Evolutionary conservation across 805 yeast genomes (phyloP), one percentile per base, ranked within the genome.

Genomic region (Candida stauntonica): DNA sequence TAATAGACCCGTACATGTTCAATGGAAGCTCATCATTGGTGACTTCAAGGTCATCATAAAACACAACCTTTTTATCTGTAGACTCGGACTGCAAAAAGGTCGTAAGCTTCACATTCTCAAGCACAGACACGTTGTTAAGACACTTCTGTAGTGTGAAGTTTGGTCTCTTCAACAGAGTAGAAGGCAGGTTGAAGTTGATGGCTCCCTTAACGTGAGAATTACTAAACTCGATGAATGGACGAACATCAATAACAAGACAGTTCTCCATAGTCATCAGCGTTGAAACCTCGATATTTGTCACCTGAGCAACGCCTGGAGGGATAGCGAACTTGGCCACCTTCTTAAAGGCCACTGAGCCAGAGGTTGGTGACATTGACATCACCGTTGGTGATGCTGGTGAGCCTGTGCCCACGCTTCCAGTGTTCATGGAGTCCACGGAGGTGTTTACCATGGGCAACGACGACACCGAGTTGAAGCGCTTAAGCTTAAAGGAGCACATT

Each of bases 141-240:
- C 86, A 78, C 52, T 78, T 70, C 33, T 63, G 64, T 39, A 89
- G 64, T 3, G 79, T 77, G 52, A 85, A 89, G 37, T 80, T 81
- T 23, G 78, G 66, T 47, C 98, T 72, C 56, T 80, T 84, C 46
- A 89, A 64, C 29, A 89, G 66, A 0, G 97, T 89, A n/a, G 95
- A 82, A 2, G 98, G 97, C 12, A 89, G 63, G 58, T 95, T 86
- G 26, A 91, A 72, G 56, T 86, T 86, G 31, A 86, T 66, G 1
- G 97, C 74, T 29, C 72, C 66, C 4, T 50, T 52, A 11, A 91
- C 60, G 45, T 81, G 87, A 3, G 69, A 55, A 42, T 68, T 72
- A 30, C 79, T 70, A 55, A 66, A 86, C 41, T 85, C 91, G 17
- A 84, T 79, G 55, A 79, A 86, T 0, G 96, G 86, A 39, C 98